Evolutionary conservation across 495 filamentous ascomycete genomes (phyloP).

Genomic region (Lophiostoma macrostomum): DNA sequence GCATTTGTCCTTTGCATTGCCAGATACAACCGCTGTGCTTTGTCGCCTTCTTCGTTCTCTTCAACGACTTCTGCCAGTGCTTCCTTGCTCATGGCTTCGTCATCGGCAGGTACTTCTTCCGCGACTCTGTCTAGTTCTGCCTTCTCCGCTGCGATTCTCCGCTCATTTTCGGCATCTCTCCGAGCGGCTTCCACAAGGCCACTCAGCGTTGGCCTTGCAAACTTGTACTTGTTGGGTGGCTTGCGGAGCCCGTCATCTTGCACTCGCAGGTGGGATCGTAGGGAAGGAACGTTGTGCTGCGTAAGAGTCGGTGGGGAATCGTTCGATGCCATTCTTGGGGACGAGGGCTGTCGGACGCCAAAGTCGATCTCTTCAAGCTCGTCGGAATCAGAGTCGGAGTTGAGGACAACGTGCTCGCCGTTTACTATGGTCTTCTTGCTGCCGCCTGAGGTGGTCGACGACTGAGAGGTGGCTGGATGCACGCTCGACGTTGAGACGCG

Average conservation of each 20-base stretch:
- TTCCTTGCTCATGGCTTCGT: constrained; percentile 27
- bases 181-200: constrained; percentile 59
- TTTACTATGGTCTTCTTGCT: constrained; percentile 20
- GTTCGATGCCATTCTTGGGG: too few species aligned
- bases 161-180: constrained; percentile 56
- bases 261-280: neutral
- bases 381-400: constrained; percentile 29
- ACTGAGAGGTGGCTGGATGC: constrained; percentile 17
- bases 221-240: constrained; percentile 32
- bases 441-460: constrained; percentile 15
- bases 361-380: constrained; percentile 2
- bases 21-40: constrained; percentile 53
- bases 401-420: constrained; percentile 21
- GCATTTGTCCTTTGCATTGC: constrained; percentile 76
- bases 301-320: neutral
- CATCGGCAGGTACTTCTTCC: constrained; percentile 34
- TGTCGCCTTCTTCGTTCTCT: constrained; percentile 53
- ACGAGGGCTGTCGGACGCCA: neutral
- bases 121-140: constrained; percentile 43
- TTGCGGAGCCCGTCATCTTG: constrained; percentile 4
- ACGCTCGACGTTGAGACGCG: neutral
- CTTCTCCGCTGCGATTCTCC: constrained; percentile 53
- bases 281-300: neutral
- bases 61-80: constrained; percentile 44
- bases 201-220: constrained; percentile 50